Evolutionary conservation across 148 eudicot genomes (phyloP).

Genomic region (Diospyros kaki): DNA sequence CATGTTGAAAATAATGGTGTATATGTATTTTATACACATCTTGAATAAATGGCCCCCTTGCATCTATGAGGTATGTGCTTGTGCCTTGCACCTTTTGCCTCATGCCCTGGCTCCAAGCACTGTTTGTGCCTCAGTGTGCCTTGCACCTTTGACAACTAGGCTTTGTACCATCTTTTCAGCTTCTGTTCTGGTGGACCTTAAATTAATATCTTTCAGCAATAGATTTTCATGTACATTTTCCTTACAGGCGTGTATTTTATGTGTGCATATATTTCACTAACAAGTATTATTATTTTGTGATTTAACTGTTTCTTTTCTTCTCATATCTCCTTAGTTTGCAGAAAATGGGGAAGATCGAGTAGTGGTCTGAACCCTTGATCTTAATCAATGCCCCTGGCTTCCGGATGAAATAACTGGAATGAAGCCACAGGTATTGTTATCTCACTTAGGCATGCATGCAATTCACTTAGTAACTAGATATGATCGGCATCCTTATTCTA

Average conservation of each 20-base stretch:
- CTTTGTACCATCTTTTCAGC: too few relatives aligned
- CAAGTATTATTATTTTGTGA: not conserved
- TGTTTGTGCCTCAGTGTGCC: too few relatives aligned
- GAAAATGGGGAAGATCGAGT: slow-evolving; percentile 57
- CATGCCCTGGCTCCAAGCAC: too few relatives aligned
- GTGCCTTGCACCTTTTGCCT: too few relatives aligned
- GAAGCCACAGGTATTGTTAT: slow-evolving; percentile 64
- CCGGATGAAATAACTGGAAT: slow-evolving; percentile 83
- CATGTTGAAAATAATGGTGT: too few relatives aligned
- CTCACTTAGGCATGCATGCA: not conserved
- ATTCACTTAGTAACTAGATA: not conserved
- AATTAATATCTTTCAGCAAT: not conserved
- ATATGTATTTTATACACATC: too few relatives aligned
- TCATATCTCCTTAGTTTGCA: slow-evolving; percentile 39
- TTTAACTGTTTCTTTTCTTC: slow-evolving; percentile 9
- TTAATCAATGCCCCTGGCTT: slow-evolving; percentile 76
- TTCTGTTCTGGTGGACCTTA: too few relatives aligned
- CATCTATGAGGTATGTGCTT: too few relatives aligned
- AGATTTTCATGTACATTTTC: not conserved
- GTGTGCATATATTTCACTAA: not conserved
- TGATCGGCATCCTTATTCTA: too few relatives aligned
- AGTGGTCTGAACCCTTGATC: slow-evolving; percentile 80
- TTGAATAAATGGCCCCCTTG: too few relatives aligned
- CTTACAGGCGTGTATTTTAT: not conserved
- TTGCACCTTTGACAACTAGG: too few relatives aligned